A percentile compares a stretch with the other conserved stretches of the same genome.
These are phyloP conservation scores for Geotrichum klebahnii DNA, from an alignment of 1,139 yeast genomes.

Conservation along the genomic window DNA sequence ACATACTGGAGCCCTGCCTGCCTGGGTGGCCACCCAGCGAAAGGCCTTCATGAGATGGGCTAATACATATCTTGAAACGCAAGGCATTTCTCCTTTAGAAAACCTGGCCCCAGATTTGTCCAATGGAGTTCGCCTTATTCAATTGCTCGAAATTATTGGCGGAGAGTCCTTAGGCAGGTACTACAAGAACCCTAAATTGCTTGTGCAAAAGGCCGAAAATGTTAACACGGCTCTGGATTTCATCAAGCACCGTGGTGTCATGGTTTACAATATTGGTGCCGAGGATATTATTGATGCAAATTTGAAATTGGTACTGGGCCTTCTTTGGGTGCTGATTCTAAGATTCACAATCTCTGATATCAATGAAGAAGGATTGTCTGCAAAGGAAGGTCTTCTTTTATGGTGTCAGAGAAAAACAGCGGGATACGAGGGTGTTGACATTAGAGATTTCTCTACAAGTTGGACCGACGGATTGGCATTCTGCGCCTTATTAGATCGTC, in stretches of 20 bases:
- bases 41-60: constrained; percentile 43
- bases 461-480: constrained; percentile 51
- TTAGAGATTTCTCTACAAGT: constrained; percentile 43
- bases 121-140: constrained; percentile 40
- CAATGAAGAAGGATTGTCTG: constrained; percentile 43
- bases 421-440: constrained; percentile 41
- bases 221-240: constrained; percentile 54
- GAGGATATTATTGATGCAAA: constrained; percentile 65
- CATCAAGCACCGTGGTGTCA: constrained; percentile 51
- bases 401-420: constrained; percentile 48
- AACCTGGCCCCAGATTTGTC: constrained; percentile 36
- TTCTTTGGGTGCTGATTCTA: constrained; percentile 60
- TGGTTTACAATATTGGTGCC: constrained; percentile 58
- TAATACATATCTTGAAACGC: constrained; percentile 37
- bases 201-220: constrained; percentile 62
- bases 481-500: constrained; percentile 46
- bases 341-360: constrained; percentile 50
- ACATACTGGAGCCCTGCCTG: constrained; percentile 28
- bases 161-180: constrained; percentile 41
- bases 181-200: constrained; percentile 47
- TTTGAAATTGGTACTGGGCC: constrained; percentile 57
- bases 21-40: constrained; percentile 43
- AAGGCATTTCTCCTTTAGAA: constrained; percentile 31
- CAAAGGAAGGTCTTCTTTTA: constrained; percentile 44
- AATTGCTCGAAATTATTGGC: constrained; percentile 41